phyloP scores from a whole-genome alignment of 2,329 filamentous ascomycete species.

The Trichophyton rubrum region DNA sequence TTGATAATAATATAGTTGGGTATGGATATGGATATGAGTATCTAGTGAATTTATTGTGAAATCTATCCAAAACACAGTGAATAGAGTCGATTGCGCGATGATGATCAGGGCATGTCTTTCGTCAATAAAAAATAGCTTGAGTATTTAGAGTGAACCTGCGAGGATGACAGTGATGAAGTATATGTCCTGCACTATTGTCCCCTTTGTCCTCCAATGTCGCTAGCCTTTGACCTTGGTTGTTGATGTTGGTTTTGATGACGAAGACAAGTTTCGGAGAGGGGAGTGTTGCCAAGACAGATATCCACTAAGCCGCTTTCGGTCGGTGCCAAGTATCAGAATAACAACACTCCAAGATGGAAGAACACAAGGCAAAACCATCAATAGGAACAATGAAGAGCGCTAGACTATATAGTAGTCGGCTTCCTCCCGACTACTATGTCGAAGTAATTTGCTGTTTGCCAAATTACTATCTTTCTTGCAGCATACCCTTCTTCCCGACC shows the following conservation, averaged over 20 bases:
- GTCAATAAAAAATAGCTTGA: not conserved
- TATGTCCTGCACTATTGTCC: not conserved
- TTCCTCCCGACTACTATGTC: not conserved
- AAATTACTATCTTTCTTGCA: no score
- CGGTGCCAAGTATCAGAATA: not conserved
- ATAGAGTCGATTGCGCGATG: not conserved
- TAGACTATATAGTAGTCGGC: not conserved
- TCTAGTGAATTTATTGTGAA: not conserved
- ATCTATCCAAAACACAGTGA: not conserved
- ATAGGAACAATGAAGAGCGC: not conserved
- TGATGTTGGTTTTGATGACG: constrained; percentile 1
- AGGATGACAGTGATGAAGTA: not conserved
- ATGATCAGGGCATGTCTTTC: not conserved
- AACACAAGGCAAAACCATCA: not conserved
- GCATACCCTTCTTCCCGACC: no score
- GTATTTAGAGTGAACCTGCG: not conserved
- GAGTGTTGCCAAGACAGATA: not conserved
- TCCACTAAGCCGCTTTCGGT: not conserved
- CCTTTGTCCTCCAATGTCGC: not conserved
- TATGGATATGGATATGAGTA: not conserved
- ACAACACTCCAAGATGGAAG: not conserved
- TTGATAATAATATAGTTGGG: not conserved
- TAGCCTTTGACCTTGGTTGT: not conserved
- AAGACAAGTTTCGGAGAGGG: not conserved
- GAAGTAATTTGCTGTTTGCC: not conserved